Evolutionary conservation across 2,329 filamentous ascomycete genomes (phyloP).

Genomic region (Nigrospora oryzae): DNA sequence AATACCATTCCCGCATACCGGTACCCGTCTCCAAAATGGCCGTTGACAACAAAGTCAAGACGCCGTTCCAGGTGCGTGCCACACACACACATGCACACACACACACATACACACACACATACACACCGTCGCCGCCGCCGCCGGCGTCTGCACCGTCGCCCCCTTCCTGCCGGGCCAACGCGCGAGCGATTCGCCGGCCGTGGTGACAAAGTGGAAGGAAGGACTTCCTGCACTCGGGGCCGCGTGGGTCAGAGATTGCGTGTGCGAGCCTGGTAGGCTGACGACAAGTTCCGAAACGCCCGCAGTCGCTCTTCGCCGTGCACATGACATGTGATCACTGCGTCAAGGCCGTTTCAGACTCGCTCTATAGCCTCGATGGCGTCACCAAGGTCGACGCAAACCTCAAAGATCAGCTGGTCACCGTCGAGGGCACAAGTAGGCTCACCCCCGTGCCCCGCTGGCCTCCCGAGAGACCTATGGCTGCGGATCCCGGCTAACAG

Average conservation of each 20-base stretch:
- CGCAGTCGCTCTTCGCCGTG: slow-evolving; percentile 85
- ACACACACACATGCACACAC: not conserved
- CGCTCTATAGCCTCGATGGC: slow-evolving; percentile 68
- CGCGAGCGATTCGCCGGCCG: too few species aligned
- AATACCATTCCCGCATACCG: slow-evolving; percentile 5
- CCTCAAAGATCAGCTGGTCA: slow-evolving; percentile 74
- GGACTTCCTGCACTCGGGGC: too few species aligned
- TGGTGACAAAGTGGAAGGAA: too few species aligned
- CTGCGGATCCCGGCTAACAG: not conserved
- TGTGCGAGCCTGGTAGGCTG: not conserved
- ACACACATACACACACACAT: not conserved
- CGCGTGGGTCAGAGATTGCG: too few species aligned
- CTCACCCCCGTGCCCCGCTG: slow-evolving; percentile 12
- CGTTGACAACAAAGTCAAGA: slow-evolving; percentile 19
- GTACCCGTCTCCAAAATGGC: slow-evolving; percentile 14
- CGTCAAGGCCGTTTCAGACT: slow-evolving; percentile 75
- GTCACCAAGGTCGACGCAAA: slow-evolving; percentile 78
- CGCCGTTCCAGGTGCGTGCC: slow-evolving; percentile 23
- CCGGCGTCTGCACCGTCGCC: too few species aligned
- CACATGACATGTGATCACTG: slow-evolving; percentile 87
- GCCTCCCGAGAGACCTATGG: not conserved
- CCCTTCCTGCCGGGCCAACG: too few species aligned
- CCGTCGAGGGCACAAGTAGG: slow-evolving; percentile 73
- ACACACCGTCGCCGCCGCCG: not conserved
- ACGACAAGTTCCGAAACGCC: slow-evolving; percentile 19